Percentiles rank a stretch among this genome's conserved stretches.
Evolutionary conservation across 345 rosid species (phyloP).

Genomic region (Camelina neglecta): DNA sequence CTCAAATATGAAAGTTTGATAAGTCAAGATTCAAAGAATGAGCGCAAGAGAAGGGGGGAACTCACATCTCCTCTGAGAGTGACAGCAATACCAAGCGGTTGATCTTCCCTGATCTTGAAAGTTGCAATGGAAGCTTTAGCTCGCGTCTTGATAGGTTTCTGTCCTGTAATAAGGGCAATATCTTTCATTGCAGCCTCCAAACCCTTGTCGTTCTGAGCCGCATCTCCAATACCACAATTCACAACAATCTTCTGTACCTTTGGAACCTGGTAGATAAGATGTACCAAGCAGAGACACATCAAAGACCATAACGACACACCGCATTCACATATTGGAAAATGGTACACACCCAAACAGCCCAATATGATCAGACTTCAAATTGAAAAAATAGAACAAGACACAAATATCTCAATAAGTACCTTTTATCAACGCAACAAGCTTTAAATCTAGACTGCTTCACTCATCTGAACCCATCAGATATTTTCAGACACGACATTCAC

Average conservation of each 20-base stretch:
- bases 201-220: slow-evolving; percentile 89
- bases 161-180: slow-evolving; percentile 81
- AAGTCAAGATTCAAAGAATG: not conserved
- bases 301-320: not conserved
- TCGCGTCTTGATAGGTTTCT: slow-evolving; percentile 84
- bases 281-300: slow-evolving; percentile 4
- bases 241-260: slow-evolving; percentile 83
- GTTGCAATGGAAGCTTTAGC: slow-evolving; percentile 79
- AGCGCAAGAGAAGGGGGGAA: slow-evolving; percentile 17
- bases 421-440: slow-evolving; percentile 6
- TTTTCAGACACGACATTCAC: not conserved
- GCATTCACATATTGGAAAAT: not conserved
- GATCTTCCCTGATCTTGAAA: slow-evolving; percentile 92
- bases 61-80: slow-evolving; percentile 92
- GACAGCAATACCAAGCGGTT: slow-evolving; percentile 87
- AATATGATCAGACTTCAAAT: too few relatives aligned
- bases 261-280: slow-evolving; percentile 60
- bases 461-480: not conserved
- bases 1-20: not conserved
- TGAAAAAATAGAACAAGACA: too few relatives aligned
- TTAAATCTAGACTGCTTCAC: not conserved
- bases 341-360: too few relatives aligned
- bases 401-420: not conserved
- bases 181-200: slow-evolving; percentile 87
- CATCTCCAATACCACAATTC: slow-evolving; percentile 97